Evolutionary conservation across 176 grass and related monocot species (phyloP).

Genomic region (Musa schizocarpa): DNA sequence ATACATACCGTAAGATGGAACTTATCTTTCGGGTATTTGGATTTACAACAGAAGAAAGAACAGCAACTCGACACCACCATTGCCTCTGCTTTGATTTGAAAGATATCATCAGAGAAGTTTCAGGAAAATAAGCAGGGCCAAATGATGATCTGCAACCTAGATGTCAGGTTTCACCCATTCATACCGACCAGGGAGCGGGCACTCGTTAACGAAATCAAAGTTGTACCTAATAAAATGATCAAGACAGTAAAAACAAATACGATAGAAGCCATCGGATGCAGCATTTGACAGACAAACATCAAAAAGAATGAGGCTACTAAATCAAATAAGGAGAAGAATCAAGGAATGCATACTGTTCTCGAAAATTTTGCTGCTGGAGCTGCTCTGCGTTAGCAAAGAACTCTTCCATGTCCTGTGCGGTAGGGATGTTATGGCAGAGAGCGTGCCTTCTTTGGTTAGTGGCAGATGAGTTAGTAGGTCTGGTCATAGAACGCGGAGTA

Average conservation of each 20-base stretch:
- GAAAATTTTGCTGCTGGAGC: constrained; percentile 40
- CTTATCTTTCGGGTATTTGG: neutral
- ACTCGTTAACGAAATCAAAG: constrained; percentile 43
- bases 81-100: neutral
- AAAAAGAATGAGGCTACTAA: neutral
- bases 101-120: neutral
- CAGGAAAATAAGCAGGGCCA: constrained; percentile 13
- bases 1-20: neutral
- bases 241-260: neutral
- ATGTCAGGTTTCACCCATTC: constrained; percentile 54
- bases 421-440: constrained; percentile 27
- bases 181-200: constrained; percentile 46
- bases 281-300: neutral
- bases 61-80: neutral
- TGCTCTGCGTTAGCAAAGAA: constrained; percentile 50
- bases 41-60: neutral
- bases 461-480: constrained; percentile 24
- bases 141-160: constrained; percentile 11
- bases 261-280: neutral
- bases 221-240: constrained; percentile 42
- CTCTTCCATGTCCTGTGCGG: constrained; percentile 56
- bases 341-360: constrained; percentile 33
- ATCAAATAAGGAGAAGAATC: neutral
- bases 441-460: constrained; percentile 20
- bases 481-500: constrained; percentile 60